Evolutionary conservation across 2,329 filamentous ascomycete species (phyloP), one percentile per base, ranked within the genome.

Genomic region (Fusarium globosum): DNA sequence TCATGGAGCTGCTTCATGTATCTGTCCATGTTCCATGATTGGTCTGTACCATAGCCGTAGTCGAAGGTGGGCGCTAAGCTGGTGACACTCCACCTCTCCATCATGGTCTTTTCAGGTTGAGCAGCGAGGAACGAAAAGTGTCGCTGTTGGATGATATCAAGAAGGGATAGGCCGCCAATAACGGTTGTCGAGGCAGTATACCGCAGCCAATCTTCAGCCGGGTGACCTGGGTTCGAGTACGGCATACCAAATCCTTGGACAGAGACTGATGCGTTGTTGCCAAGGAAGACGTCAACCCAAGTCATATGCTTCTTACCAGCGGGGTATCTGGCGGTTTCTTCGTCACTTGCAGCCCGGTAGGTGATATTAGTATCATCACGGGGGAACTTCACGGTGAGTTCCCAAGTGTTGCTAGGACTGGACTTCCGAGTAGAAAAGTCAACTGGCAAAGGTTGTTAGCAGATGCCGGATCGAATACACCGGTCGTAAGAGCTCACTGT

Each of bases 71-170:
- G 49, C 2, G 49, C 49, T 7, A 53, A 4, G 10, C 49, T 52
- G 1, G 49, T 13, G 0, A 52, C 4, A 0, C 33, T 36, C 49
- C 49, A 52, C 14, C 1, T 46, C 1, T 8, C 2, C 18, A 9
- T 21, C 18, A 28, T 7, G 12, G 9, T 8, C 11, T 13, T 18
- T 6, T 46, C 23, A 8, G 12, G 16, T 6, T 20, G 16, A 28
- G 15, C 7, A 23, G 33, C 48, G 2, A 28, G n/a, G 7, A 52
- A 52, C 1, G 2, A 14, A 21, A 52, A 52, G 3, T 36, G 49
- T 4, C 16, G 33, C 16, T 52, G 49, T 36, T 18, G 33, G 16
- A 52, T 2, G 12, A 52, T 26, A 26, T 52, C 16, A 0, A 35
- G 21, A 2, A 51, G 16, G 10, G 1, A 18, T 0, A 51, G 16